Percentiles rank a stretch among this genome's conserved stretches.
phyloP scores from a whole-genome alignment of 169 alveolate genomes.

The Plasmodium gallinaceum region DNA sequence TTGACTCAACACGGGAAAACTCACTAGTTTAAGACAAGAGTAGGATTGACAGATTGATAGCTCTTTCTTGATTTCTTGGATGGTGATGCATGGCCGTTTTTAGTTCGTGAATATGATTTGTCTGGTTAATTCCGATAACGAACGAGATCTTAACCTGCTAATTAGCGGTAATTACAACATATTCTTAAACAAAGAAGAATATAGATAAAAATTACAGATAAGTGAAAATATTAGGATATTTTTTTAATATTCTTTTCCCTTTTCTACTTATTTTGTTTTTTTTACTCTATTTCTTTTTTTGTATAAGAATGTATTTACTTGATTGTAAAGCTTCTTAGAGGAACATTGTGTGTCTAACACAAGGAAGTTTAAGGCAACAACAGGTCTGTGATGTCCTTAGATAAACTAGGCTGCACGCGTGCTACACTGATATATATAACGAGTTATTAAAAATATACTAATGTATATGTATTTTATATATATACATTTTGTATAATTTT shows the following conservation, averaged over 20 bases:
- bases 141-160: background rate
- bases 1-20: slow-evolving; percentile 91
- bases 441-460: slow-evolving; percentile 75
- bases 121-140: too few species aligned
- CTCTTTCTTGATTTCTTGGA: background rate
- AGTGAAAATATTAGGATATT: slow-evolving; percentile 10
- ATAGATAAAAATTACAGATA: background rate
- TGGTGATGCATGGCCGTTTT: background rate
- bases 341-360: slow-evolving; percentile 91
- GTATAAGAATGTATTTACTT: slow-evolving; percentile 36
- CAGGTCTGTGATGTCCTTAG: slow-evolving; percentile 95
- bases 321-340: slow-evolving; percentile 88
- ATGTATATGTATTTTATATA: background rate
- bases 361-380: slow-evolving; percentile 94
- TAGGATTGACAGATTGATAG: background rate
- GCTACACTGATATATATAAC: slow-evolving; percentile 92
- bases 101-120: too few species aligned
- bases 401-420: slow-evolving; percentile 94
- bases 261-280: background rate
- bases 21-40: slow-evolving; percentile 86
- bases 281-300: slow-evolving; percentile 2
- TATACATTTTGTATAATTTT: background rate
- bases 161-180: background rate
- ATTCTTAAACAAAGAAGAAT: too few species aligned
- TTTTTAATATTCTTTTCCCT: slow-evolving; percentile 17